Evolutionary conservation across 108 stramenopile species (phyloP).

Genomic region (Skeletonema costatum): DNA sequence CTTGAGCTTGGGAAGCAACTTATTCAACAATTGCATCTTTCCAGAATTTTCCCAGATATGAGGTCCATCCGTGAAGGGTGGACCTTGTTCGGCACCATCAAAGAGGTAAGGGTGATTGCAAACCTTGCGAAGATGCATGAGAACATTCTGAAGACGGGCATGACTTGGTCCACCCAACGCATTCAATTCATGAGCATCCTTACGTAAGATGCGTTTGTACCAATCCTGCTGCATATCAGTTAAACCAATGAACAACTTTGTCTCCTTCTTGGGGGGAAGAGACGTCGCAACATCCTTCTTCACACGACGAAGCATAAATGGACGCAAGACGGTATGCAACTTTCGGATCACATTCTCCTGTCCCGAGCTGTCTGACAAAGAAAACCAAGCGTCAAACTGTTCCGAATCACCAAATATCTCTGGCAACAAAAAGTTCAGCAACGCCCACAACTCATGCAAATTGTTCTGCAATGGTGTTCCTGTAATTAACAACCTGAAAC

Average conservation of each 20-base stretch:
- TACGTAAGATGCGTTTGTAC: constrained; percentile 91
- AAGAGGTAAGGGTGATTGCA: constrained; percentile 99
- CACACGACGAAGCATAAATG: constrained; percentile 98
- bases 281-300: constrained; percentile 92
- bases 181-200: constrained; percentile 84
- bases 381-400: constrained; percentile 95
- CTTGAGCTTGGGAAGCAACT: constrained; percentile 81
- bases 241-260: constrained; percentile 91
- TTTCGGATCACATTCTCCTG: constrained; percentile 71
- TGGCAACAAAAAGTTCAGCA: constrained; percentile 93
- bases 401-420: constrained; percentile 90
- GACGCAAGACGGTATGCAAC: constrained; percentile 95
- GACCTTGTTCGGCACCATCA: constrained; percentile 93
- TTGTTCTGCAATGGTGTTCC: constrained; percentile 99
- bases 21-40: constrained; percentile 88
- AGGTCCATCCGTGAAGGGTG: constrained; percentile 95
- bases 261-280: constrained; percentile 92
- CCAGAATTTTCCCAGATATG: constrained; percentile 96
- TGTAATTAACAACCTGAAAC: constrained; percentile 93
- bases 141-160: constrained; percentile 84
- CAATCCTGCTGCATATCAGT: constrained; percentile 90
- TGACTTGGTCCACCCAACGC: constrained; percentile 81
- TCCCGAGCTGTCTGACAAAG: constrained; percentile 12
- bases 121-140: constrained; percentile 99
- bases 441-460: constrained; percentile 95